Conservation (phyloP, 129 eudicot genomes). For the Flaveria sonorensis region DNA sequence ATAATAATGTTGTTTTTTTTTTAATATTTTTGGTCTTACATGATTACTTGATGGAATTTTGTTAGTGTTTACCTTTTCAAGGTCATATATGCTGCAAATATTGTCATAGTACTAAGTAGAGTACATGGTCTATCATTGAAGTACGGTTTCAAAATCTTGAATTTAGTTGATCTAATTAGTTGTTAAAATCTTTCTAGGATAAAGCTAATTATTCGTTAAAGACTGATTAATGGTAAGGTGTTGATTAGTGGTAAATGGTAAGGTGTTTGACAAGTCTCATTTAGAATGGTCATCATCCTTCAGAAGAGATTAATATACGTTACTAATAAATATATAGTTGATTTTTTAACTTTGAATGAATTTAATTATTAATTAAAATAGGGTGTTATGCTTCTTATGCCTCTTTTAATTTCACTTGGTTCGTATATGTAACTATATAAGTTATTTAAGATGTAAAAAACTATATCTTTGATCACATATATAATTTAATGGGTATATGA, state of each 20-base stretch:
- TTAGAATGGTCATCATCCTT: too few species aligned
- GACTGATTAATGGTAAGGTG: too few species aligned
- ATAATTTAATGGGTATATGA: too few species aligned
- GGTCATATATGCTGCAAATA: constrained; percentile 8
- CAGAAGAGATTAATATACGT: not conserved
- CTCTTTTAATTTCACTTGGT: not conserved
- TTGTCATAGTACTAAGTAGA: constrained; percentile 5
- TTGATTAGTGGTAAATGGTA: too few species aligned
- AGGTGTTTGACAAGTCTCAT: too few species aligned
- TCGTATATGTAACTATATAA: not conserved
- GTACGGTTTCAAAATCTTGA: constrained; percentile 19
- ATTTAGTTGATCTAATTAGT: not conserved
- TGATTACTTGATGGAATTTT: not conserved
- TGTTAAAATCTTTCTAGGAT: constrained; percentile 19
- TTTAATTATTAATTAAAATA: not conserved
- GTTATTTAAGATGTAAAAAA: too few species aligned
- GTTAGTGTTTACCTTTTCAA: constrained; percentile 26
- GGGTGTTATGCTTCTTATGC: too few species aligned
- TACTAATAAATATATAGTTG: not conserved
- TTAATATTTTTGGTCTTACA: not conserved
- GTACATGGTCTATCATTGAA: constrained; percentile 14
- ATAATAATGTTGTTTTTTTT: too few species aligned
- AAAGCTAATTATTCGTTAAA: not conserved
- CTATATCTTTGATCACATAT: too few species aligned
- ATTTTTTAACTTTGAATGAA: not conserved